A percentile compares a stretch with the other conserved stretches of the same genome.
phyloP scores from a whole-genome alignment of 768 basidiomycete species.

The Boletus vermiculosoides region DNA sequence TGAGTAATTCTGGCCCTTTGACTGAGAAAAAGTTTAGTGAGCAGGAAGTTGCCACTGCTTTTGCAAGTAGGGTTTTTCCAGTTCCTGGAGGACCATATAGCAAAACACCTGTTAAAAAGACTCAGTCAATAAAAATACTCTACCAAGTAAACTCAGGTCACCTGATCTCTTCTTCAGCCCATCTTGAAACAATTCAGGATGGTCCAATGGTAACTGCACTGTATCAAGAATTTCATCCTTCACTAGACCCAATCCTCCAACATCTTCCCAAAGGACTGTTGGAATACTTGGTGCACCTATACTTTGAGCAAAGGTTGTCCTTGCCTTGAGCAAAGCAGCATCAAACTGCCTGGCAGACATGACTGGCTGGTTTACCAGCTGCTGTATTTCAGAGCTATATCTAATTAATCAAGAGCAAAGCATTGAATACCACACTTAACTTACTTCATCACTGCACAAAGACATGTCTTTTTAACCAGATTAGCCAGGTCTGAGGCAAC shows the following conservation, averaged over 20 bases:
- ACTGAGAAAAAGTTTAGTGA: constrained; percentile 96
- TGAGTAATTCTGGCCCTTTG: constrained; percentile 92
- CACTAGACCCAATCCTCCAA: constrained; percentile 85
- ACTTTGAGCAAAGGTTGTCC: constrained; percentile 80
- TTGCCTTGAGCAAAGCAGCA: constrained; percentile 64
- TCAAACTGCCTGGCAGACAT: constrained; percentile 64
- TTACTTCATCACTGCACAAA: constrained; percentile 40
- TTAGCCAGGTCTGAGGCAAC: constrained; percentile 78
- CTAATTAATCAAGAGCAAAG: background rate
- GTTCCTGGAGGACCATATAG: constrained; percentile 96
- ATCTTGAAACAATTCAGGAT: constrained; percentile 85
- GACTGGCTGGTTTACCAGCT: constrained; percentile 12
- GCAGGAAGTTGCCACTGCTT: constrained; percentile 94
- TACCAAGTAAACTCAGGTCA: constrained; percentile 26
- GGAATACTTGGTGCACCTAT: constrained; percentile 99
- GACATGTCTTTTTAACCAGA: constrained; percentile 59
- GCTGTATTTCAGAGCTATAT: constrained; percentile 1
- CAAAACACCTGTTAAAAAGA: constrained; percentile 63
- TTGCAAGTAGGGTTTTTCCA: constrained; percentile 92
- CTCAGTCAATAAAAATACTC: background rate
- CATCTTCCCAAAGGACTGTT: constrained; percentile 94
- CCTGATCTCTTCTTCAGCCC: constrained; percentile 97
- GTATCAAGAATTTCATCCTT: constrained; percentile 95
- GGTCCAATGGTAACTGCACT: constrained; percentile 86
- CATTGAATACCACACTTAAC: background rate